Evolutionary conservation across 768 basidiomycete species (phyloP), one percentile per base, ranked within the genome.

Genomic region (Clavaria fumosa): DNA sequence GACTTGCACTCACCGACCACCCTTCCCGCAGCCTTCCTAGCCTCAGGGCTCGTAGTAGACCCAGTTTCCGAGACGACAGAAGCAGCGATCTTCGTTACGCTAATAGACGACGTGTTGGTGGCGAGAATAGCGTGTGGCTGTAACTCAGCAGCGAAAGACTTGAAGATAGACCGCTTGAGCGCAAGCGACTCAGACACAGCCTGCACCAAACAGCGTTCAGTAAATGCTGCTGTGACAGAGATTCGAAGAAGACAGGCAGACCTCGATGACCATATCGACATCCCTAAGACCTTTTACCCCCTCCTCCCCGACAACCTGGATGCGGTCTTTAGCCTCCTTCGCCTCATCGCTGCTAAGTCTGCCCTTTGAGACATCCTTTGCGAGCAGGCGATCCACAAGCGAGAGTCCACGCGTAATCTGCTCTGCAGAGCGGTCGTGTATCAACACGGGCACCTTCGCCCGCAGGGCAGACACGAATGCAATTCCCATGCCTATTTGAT

Each of bases 71-170:
- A 72, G 14, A 89, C 57, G 5, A 81, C 78, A 21, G 83, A 63
- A 5, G 79, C 79, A 0, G 91, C 90, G 37, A 96, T 85, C 61
- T 91, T 91, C 15, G 90, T 90, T 31, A 97, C 78, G 45, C 82
- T 86, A 45, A 96, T 96, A 7, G 84, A 88, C 40, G 86, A 90
- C 2, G 91, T 97, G 50, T 97, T 96, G 30, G 77, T 75, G 0
- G 90, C 91, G 15, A 97, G 64, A 35, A 97, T 89, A 5, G 84
- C 72, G 22, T 70, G 64, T 0, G 79, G 75, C 20, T 72, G 64
- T 35, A 89, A 54, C 48, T 78, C 70, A 34, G 67, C 67, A 11
- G 78, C 70, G 15, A 96, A 67, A 2, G 65, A 59, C 4, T 64
- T 55, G 56, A 97, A 95, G 43, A 97, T 74, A 4, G 63, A 57